These are phyloP conservation scores for Diplodia intermedia DNA, from an alignment of 2,329 filamentous ascomycete species.

Conservation along the genomic window DNA sequence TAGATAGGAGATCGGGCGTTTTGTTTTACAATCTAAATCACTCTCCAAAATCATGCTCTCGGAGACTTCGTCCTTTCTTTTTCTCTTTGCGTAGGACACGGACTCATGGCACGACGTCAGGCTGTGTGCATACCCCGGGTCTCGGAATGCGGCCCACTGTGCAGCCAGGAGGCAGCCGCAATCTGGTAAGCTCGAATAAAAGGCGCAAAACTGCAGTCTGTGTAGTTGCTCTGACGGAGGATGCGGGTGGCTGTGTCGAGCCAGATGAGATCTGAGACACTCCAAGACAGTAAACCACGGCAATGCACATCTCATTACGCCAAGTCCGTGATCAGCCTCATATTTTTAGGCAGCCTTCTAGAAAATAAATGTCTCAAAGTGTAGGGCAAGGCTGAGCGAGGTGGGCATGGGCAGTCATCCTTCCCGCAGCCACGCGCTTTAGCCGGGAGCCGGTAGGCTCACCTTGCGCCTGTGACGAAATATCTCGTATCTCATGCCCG, in stretches of 20 bases:
- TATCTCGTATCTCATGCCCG: background rate
- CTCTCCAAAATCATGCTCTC: background rate
- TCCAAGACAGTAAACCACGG: background rate
- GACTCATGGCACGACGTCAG: background rate
- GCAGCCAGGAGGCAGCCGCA: background rate
- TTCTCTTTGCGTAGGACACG: background rate
- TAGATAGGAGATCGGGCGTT: background rate
- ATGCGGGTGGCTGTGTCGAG: conserved; percentile 7
- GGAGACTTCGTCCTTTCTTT: background rate
- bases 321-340: background rate
- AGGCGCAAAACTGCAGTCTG: background rate
- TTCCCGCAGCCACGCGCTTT: conserved; percentile 1
- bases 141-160: background rate
- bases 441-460: background rate
- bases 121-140: background rate
- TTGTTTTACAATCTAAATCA: background rate
- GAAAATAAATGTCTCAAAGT: background rate
- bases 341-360: conserved; percentile 9
- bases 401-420: background rate
- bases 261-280: background rate
- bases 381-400: background rate
- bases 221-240: background rate
- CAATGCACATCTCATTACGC: background rate
- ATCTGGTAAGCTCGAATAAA: background rate
- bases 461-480: background rate